Base-by-base conservation (phyloP, 371 early-diverging fungal genomes). In the Actinomortierella wolfii region DNA sequence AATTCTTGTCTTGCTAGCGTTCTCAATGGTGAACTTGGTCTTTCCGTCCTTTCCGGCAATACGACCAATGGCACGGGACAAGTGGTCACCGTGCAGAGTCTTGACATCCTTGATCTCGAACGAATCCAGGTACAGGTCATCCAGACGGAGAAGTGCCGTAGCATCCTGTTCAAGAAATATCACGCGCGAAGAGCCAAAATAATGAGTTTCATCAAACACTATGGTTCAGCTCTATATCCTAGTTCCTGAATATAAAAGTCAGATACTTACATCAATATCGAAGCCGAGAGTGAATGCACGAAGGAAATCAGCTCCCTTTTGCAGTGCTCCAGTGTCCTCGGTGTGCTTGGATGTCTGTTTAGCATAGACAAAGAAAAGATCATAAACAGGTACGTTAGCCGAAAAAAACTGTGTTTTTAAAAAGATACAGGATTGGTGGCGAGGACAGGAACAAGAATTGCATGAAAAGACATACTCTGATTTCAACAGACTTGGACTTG, bases 91-190 rank as follows among this genome's bases (percentile, higher is more conserved):
- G 54, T 90, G 90, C 48, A 99, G 79, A 15, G 95, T 97, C 84
- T 97, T 96, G 40, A 99, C 87, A 77, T 99, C 99, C 82, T 97
- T 96, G 78, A 99, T 92, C 64, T 99, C 97, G 78, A 99, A 99
- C 17, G 94, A 86, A 69, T 99, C 98, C 70, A 98, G 76, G 78
- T 88, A 98, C 64, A 98, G 81, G 67, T 97, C 98, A 65, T 98
- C 98, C 78, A 97, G 80, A 65, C 98, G 91, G 61, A 98, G 77
- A 48, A 98, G 84, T 8, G 97, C 97, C 74, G 96, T 81, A 24
- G 98, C 93, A 77, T 98, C 98, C 80, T 84, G 11, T 51, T 54
- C 4, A 52, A 8, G 17, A 26, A 40, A 14, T 39, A 24, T 20
- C 29, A 14, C 43, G 18, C 7, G 20, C 24, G 44, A 4, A 4